Evolutionary conservation across 2,329 filamentous ascomycete species (phyloP), one percentile per base, ranked within the genome.

Genomic region (Alternaria alternata): DNA sequence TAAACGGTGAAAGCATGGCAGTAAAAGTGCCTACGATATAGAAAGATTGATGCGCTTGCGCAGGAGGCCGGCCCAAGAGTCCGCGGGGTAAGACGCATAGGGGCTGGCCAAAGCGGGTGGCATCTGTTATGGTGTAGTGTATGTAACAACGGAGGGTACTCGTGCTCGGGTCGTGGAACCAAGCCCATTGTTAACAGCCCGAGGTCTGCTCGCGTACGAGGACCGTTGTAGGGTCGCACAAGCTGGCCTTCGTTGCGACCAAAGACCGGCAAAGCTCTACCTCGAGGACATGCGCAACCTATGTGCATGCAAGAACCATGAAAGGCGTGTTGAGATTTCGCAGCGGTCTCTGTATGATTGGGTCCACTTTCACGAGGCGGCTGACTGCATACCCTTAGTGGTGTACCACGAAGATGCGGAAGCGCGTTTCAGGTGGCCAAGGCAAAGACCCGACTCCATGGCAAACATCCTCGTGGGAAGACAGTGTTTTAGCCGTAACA

Each of bases 101-200:
- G 41, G 36, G 28, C 47, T 49, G 63, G 61, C 60, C 62, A 68
- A 73, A 65, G 72, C 70, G 70, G 67, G 65, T 44, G 58, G 57
- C 57, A 54, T 65, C 63, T 53, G 42, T 70, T 74, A 63, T 62
- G 70, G 75, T 63, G 72, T 73, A 76, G 72, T 66, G 63, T 55
- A 75, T 75, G 73, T 74, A 74, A 76, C 74, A 59, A 73, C 63
- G 54, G 62, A 70, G 68, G 65, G 63, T 69, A 72, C 69, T 57
- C 11, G 63, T 70, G 60, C 64, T 64, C 57, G 61, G 34, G 57
- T 26, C 73, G 75, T 76, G 64, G 32, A 59, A 76, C 74, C 47
- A 47, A 49, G 36, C 34, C 54, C 57, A 52, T 62, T 53, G 66
- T 65, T 66, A 64, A 62, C 51, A 66, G 57, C 49, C 61, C 51